Evolutionary conservation across 108 stramenopile genomes (phyloP), one percentile per base, ranked within the genome.

Genomic region (Aurantiochytrium sp.): DNA sequence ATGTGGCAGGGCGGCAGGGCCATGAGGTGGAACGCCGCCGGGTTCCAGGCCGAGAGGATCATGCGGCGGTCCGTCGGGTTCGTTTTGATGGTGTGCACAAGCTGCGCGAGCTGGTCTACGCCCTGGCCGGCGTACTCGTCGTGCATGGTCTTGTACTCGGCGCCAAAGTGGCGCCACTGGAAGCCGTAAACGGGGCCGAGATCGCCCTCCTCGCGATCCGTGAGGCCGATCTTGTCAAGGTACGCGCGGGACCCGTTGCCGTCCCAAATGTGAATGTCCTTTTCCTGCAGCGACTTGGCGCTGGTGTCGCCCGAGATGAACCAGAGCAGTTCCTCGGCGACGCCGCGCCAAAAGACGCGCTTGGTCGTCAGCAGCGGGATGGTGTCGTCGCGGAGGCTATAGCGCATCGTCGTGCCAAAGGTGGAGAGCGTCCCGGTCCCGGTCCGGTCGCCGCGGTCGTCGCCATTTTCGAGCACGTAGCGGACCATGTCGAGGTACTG

Each of bases 91-190:
- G 97, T 98, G 73, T 97, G 87, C 69, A 99, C 96, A 92, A 96
- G 97, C 68, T 98, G 95, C 17, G 94, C 95, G 87, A 99, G 90
- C 89, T 99, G 99, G 91, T 99, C 99, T 6, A 99, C 96, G 27
- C 99, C 99, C 91, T 98, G 88, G 6, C 97, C 97, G n/a, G 95
- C 95, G 89, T 99, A 99, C 89, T 99, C 97, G 31, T 95, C 91
- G 91, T 97, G 95, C 97, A 99, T 97, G 88, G 97, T 94, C 85
- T 85, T 93, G 92, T 99, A 99, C 65, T 95, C 90, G 12, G 99
- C 99, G 19, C 99, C 99, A 92, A 99, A 99, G 88, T 99, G 99
- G 68, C 99, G 93, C 99, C 99, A 99, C 91, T 99, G 99, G 88
- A 99, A 99, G 69, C 99, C 99, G 91, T 99, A 99, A 87, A 99